Percentiles rank a stretch among this genome's conserved stretches.
Evolutionary conservation across 805 yeast species (phyloP).

Genomic region (Myxozyma nipponensis): DNA sequence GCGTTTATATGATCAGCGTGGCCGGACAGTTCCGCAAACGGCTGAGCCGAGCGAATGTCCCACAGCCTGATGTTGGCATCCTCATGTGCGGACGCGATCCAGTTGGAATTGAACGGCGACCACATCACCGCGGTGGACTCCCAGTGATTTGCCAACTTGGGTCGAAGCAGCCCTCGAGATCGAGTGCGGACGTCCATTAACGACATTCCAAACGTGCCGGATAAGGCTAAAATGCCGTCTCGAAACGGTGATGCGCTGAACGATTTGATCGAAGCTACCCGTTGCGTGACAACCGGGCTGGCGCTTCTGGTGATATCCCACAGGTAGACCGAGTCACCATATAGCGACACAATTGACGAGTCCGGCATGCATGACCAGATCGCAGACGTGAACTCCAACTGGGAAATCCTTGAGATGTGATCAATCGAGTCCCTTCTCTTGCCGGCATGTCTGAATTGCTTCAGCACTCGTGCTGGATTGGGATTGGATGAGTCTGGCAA

Average conservation of each 20-base stretch:
- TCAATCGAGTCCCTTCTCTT: slow-evolving; percentile 36
- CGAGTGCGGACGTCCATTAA: slow-evolving; percentile 63
- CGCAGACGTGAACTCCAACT: slow-evolving; percentile 40
- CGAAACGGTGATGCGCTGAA: slow-evolving; percentile 48
- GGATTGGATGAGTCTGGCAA: slow-evolving; percentile 55
- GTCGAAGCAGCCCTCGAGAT: slow-evolving; percentile 45
- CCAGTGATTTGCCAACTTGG: slow-evolving; percentile 39
- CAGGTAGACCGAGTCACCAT: slow-evolving; percentile 64
- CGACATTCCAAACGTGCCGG: slow-evolving; percentile 66
- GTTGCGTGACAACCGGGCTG: slow-evolving; percentile 52
- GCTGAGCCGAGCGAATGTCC: slow-evolving; percentile 64
- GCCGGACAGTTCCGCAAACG: slow-evolving; percentile 52
- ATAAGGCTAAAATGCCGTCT: slow-evolving; percentile 57
- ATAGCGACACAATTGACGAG: slow-evolving; percentile 55
- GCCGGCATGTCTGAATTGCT: slow-evolving; percentile 72
- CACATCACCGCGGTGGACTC: slow-evolving; percentile 51
- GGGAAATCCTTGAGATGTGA: slow-evolving; percentile 33
- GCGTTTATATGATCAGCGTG: slow-evolving; percentile 54
- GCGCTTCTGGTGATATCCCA: slow-evolving; percentile 61
- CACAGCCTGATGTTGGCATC: slow-evolving; percentile 60
- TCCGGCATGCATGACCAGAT: slow-evolving; percentile 45
- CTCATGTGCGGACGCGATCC: slow-evolving; percentile 61
- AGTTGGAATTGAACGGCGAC: slow-evolving; percentile 57
- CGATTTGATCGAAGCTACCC: slow-evolving; percentile 48
- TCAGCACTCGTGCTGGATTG: slow-evolving; percentile 65